A percentile compares a stretch with the other conserved stretches of the same genome.
These are phyloP conservation scores for Alternaria sp. DNA, from an alignment of 2,329 filamentous ascomycete genomes.

Conservation along the genomic window DNA sequence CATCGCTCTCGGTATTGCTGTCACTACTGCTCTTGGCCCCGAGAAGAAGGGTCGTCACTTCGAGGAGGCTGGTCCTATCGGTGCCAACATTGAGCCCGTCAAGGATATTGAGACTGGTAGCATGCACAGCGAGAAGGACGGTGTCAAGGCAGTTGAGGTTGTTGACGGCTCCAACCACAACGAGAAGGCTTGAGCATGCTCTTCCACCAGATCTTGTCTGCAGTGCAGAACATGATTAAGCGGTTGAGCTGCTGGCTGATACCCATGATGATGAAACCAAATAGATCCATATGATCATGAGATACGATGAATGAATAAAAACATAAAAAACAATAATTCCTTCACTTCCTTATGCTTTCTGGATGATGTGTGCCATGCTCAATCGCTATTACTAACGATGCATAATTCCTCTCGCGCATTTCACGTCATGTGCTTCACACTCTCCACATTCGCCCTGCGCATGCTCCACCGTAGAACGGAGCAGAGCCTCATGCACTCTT, in stretches of 20 bases:
- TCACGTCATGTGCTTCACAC: not conserved
- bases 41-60: slow-evolving; percentile 77
- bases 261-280: not conserved
- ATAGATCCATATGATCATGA: not conserved
- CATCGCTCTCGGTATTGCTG: slow-evolving; percentile 71
- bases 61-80: slow-evolving; percentile 64
- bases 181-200: slow-evolving; percentile 8
- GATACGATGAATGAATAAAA: not conserved
- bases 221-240: not conserved
- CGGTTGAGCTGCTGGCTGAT: not conserved
- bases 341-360: not conserved
- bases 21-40: slow-evolving; percentile 73
- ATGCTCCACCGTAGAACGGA: not conserved
- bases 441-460: not conserved
- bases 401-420: not conserved
- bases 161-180: slow-evolving; percentile 12
- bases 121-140: slow-evolving; percentile 37
- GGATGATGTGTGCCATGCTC: not conserved
- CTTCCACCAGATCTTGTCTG: not conserved
- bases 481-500: not conserved
- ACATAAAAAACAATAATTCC: not conserved
- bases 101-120: slow-evolving; percentile 45
- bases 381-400: not conserved
- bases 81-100: slow-evolving; percentile 36
- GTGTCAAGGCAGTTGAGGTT: slow-evolving; percentile 25